Base-by-base conservation (phyloP, 306 rosid species). In the Pyrus bretschneideri region DNA sequence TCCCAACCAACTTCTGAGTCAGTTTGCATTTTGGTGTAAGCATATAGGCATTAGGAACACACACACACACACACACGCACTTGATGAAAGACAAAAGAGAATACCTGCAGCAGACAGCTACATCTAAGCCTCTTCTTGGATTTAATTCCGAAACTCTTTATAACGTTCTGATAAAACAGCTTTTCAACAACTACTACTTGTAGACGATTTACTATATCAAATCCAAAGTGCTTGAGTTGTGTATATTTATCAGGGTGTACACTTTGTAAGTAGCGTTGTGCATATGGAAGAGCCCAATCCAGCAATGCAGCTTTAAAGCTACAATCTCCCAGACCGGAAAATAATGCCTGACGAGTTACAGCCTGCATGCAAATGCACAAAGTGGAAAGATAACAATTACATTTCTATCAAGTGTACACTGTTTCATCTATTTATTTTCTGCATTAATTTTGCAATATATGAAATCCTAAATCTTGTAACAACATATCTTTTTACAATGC, bases 341-440 rank as follows among this genome's bases (percentile, higher is more conserved):
- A 87, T 82, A 90, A 85, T 71, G 98, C 91, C 83, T 95, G 92
- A 19, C 89, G 98, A 76, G 93, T 90, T 51, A 95, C 96, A 80
- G 89, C 88, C 98, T 95, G 93, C 88, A 89, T 46, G 58, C 14
- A 78, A 71, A 81, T 51, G 67, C 18, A 70, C 35, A 54, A 66
- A 79, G 49, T 31, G 38, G 11, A 57, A 57, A 21, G 38, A 21
- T 35, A 23, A 72, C 4, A 59, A 59, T 9, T 22, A 59, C 15
- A 23, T 59, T 59, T 23, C 33, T 59, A 29, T 58, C 38, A 58
- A 18, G 35, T 8, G 23, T 23, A 58, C n/a, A 35, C 54, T 12
- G 29, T 62, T 29, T 4, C 3, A 62, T 13, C 14, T 14, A 59
- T 23, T 59, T 59, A 23, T 59, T 57, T 57, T 57, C 65, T 2